Base-by-base conservation (phyloP, 257 asterid genomes). In the Capsicum baccatum region DNA sequence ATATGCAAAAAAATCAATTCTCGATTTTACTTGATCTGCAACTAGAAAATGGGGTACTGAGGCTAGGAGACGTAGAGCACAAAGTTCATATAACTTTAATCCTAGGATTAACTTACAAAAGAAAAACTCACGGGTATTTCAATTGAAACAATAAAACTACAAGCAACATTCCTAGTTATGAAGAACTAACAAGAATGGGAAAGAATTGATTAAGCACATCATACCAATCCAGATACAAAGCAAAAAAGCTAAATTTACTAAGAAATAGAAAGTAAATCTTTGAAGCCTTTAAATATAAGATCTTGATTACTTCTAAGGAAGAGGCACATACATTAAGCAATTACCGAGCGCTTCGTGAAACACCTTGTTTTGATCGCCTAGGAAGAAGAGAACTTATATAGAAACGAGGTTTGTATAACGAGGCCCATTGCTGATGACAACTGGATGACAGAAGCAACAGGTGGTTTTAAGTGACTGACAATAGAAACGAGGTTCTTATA, bases 341-440 rank as follows among this genome's bases (percentile, higher is more conserved):
- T 2, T 54, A 78, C 48, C 16, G 50, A 78, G 50, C 50, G 16
- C 66, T 78, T 9, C 33, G 33, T 54, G 82, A 14, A 78, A 54
- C 33, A 78, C 82, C 60, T 78, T 78, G 66, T 16, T 78, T 78
- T 78, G 50, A 33, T 78, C 82, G 64, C 66, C 82, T 39, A 54
- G 26, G 66, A 54, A 54, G 82, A 52, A 56, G 81, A 52, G 16
- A 78, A 78, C 48, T 78, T 54, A 78, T 78, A 54, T 52, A 78
- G 50, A 14, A 15, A 37, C 44, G 14, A 78, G 33, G 50, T 78
- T 54, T 33, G 66, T 33, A 78, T 52, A 0, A 78, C 64, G 7
- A 78, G 81, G 64, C 64, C 63, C 9, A 9, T 33, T 14, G 82
- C 15, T 33, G 82, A 55, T 54, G 81, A 78, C 81, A 78, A 26